Evolutionary conservation across 2,329 filamentous ascomycete species (phyloP), one percentile per base, ranked within the genome.

Genomic region (Exophiala xenobiotica): DNA sequence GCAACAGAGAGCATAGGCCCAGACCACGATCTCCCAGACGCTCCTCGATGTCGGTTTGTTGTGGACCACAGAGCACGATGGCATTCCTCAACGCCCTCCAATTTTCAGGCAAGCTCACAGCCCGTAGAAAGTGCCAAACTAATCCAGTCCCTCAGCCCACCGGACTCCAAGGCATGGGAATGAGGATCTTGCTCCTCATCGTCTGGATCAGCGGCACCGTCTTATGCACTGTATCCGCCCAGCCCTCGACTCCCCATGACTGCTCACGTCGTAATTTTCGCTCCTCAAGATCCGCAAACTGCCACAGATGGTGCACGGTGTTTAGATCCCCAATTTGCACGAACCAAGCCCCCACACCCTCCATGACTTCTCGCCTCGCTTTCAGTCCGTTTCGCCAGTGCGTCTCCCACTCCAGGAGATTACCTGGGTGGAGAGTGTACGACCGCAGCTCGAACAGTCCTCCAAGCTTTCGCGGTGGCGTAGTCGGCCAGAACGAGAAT

Each of bases 401-500:
- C 33, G 89, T 95, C 78, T 99, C 93, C 93, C 93, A 99, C 73
- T 99, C 93, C 6, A 99, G 80, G 37, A 99, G 78, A 69, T 96
- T 96, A 35, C 93, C 93, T 0, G 93, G 93, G 68, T 96, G 90
- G 18, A 99, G 80, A 4, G 90, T 96, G 76, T 99, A 99, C 1
- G 93, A 96, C 46, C 93, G 88, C 26, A 99, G 80, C 75, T 99
- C 93, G 67, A 99, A 99, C 35, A 99, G 73, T 39, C 93, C 93
- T 49, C 93, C 93, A 0, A 99, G 82, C 64, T 89, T 79, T 54
- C 93, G 89, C 0, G 93, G 93, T 4, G 91, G 81, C 0, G 90
- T 92, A 2, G 93, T 99, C 1, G 93, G 93, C 93, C 93, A 99
- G 80, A 99, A 99, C 27, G 91, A 96, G 74, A 99, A 99, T 71